A percentile compares a stretch with the other conserved stretches of the same genome.
phyloP scores from a whole-genome alignment of 108 stramenopile genomes.

The Cyclotella baltica region DNA sequence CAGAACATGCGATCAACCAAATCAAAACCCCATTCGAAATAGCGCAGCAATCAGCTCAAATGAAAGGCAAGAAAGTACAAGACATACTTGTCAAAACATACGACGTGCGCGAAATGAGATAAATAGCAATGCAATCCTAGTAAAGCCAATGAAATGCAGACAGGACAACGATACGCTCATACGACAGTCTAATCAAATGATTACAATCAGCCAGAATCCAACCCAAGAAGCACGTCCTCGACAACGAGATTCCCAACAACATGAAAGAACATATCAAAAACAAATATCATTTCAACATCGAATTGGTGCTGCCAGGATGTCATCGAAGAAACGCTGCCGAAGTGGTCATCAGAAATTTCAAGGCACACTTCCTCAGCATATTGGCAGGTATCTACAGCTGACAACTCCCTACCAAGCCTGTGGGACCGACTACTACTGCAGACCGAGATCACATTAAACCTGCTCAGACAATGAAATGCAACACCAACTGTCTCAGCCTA shows the following conservation, averaged over 20 bases:
- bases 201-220: not conserved
- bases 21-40: not conserved
- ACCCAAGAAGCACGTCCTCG: too few species aligned
- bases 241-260: too few species aligned
- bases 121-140: slow-evolving; percentile 8
- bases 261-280: too few species aligned
- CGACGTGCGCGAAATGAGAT: not conserved
- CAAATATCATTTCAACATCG: too few species aligned
- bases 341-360: too few species aligned
- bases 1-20: slow-evolving; percentile 39
- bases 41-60: not conserved
- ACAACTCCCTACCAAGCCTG: slow-evolving; percentile 38
- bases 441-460: slow-evolving; percentile 39
- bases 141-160: too few species aligned
- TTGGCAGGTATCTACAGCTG: slow-evolving; percentile 32
- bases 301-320: slow-evolving; percentile 37
- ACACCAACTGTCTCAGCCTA: too few species aligned
- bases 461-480: slow-evolving; percentile 42
- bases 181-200: not conserved
- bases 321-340: slow-evolving; percentile 55
- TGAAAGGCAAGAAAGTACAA: not conserved
- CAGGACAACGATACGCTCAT: not conserved
- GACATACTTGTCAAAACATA: slow-evolving; percentile 3
- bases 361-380: slow-evolving; percentile 56
- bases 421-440: too few species aligned